Evolutionary conservation across 108 stramenopile species (phyloP), one percentile per base, ranked within the genome.

Genomic region (Cyclotella distinguenda): DNA sequence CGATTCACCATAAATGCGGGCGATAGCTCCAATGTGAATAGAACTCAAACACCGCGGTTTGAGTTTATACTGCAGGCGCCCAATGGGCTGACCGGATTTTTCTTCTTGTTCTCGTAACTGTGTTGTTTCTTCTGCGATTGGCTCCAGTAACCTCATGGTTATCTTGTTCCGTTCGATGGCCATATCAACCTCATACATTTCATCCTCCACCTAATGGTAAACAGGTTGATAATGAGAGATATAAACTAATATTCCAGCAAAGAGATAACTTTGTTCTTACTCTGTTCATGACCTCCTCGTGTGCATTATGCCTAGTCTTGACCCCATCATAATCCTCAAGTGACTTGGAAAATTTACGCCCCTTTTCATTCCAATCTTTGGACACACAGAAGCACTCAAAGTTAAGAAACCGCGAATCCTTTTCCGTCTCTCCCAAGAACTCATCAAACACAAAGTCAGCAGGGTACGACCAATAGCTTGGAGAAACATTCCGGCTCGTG

Each of bases 121-220:
- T 7, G 69, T 67, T 23, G 96, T 88, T 67, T 98, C 97, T 62
- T 96, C 88, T 2, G 89, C 95, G 26, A 98, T 80, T 0, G 97
- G 97, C 59, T 96, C 95, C 30, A 98, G 85, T 15, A 86, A 73
- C 1, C 84, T 76, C 78, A 97, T 88, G n/a, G 96, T 90, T 38
- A 75, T 58, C 10, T 78, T 60, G 68, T 96, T 97, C 0, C 91
- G 78, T 61, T 98, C 99, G 46, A 98, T 97, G 28, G 97, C 95
- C 94, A 98, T 97, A 72, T 99, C 99, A 26, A 98, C 87, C 80
- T 99, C 99, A 71, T 85, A 96, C 47, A 90, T 78, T 77, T 95
- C 90, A 38, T 95, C 93, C 60, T 91, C 93, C 18, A 91, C 82
- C 49, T 72, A 68, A 44, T 21, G 25, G 27, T n/a, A 51, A 28